These are phyloP conservation scores for Exophiala phaeomuriformis DNA, from an alignment of 2,329 filamentous ascomycete species.

Conservation along the genomic window DNA sequence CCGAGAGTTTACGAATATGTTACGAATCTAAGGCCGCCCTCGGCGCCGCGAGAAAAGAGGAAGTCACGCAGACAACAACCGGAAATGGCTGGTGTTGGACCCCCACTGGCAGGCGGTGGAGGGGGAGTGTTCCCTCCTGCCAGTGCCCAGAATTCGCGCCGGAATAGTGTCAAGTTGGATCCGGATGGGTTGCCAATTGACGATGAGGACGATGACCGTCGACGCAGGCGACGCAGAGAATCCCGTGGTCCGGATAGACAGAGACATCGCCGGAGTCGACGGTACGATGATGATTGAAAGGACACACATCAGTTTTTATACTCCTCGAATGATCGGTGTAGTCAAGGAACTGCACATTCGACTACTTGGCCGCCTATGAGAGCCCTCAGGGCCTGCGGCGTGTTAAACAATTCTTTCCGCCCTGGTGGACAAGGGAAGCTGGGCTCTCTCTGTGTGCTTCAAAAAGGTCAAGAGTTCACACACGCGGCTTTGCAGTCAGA, in stretches of 20 bases:
- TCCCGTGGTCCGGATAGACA: constrained; percentile 12
- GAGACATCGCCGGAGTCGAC: constrained; percentile 12
- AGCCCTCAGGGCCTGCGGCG: too few relatives aligned
- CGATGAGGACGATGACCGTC: constrained; percentile 3
- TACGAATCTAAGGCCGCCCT: constrained; percentile 11
- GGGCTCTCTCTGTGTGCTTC: too few relatives aligned
- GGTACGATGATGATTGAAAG: constrained; percentile 12
- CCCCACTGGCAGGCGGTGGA: neutral
- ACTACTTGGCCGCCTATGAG: too few relatives aligned
- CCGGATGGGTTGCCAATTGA: constrained; percentile 2
- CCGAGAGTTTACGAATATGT: constrained; percentile 23
- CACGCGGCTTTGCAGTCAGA: too few relatives aligned
- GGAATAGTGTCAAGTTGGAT: constrained; percentile 1
- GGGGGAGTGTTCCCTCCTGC: too few relatives aligned
- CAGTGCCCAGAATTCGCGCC: neutral
- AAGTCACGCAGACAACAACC: constrained; percentile 11
- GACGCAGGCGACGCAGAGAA: constrained; percentile 6
- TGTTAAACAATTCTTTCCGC: too few relatives aligned
- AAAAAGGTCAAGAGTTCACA: too few relatives aligned
- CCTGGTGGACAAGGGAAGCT: too few relatives aligned
- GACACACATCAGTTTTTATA: neutral
- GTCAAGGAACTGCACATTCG: too few relatives aligned
- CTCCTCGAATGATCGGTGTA: too few relatives aligned
- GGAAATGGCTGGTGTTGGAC: neutral
- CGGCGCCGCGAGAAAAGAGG: constrained; percentile 15